Evolutionary conservation across 1,284 basidiomycete genomes (phyloP).

Genomic region (Entoloma clypeatum): DNA sequence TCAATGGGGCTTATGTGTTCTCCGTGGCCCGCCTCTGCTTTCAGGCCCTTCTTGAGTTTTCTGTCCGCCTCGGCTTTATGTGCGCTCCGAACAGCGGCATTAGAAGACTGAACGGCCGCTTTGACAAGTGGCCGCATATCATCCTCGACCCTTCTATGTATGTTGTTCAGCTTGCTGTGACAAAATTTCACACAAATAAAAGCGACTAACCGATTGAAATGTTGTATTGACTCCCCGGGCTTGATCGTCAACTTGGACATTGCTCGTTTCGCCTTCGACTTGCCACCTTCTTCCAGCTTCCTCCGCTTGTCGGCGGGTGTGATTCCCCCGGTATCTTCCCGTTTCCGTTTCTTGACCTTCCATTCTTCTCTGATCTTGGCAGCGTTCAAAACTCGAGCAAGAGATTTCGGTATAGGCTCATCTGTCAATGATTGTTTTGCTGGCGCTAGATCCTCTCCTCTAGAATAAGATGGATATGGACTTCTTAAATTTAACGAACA

Average conservation of each 20-base stretch:
- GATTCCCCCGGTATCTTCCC: constrained; percentile 31
- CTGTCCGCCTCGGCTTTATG: constrained; percentile 39
- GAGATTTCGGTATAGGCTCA: constrained; percentile 67
- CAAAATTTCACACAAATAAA: neutral
- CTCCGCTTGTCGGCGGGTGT: constrained; percentile 31
- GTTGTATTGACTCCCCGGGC: constrained; percentile 64
- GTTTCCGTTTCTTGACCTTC: constrained; percentile 47
- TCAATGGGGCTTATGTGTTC: constrained; percentile 7
- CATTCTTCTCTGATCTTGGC: constrained; percentile 52
- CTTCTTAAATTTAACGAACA: constrained; percentile 4
- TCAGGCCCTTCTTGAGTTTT: constrained; percentile 23
- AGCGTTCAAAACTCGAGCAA: constrained; percentile 60
- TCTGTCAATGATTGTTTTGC: constrained; percentile 36
- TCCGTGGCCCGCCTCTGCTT: constrained; percentile 12
- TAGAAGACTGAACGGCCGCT: constrained; percentile 56
- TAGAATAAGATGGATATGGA: constrained; percentile 21
- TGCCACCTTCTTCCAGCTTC: constrained; percentile 28
- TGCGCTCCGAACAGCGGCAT: constrained; percentile 44
- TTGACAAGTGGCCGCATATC: constrained; percentile 62
- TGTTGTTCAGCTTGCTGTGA: constrained; percentile 5
- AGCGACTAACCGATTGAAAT: constrained; percentile 64
- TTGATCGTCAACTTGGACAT: constrained; percentile 42
- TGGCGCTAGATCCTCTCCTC: constrained; percentile 49
- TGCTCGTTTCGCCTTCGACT: constrained; percentile 18
- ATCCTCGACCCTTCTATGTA: constrained; percentile 61